A percentile compares a stretch with the other conserved stretches of the same genome.
These are phyloP conservation scores for Leccinum fuscescens DNA, from an alignment of 1,284 basidiomycete genomes.

Conservation along the genomic window DNA sequence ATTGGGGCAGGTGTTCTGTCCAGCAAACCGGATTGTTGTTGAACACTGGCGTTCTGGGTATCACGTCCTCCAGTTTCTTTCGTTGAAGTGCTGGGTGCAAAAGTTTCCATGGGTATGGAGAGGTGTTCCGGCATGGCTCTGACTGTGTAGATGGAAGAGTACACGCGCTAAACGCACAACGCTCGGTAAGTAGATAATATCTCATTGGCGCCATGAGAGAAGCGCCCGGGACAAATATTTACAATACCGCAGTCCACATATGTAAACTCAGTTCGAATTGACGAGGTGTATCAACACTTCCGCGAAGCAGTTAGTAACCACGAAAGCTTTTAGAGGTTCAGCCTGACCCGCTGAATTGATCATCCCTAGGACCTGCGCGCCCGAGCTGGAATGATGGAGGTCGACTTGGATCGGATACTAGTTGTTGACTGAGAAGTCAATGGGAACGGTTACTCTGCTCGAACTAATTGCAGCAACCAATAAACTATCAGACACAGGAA, in stretches of 20 bases:
- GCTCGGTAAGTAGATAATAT: not conserved
- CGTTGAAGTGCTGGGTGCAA: not conserved
- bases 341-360: no score
- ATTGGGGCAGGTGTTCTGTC: constrained; percentile 25
- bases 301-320: not conserved
- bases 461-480: no score
- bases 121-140: constrained; percentile 18
- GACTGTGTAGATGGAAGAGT: not conserved
- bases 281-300: not conserved
- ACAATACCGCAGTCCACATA: not conserved
- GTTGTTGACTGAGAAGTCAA: no score
- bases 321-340: not conserved
- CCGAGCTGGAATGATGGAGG: no score
- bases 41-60: not conserved
- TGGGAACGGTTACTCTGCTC: no score
- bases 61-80: not conserved
- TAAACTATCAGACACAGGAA: no score
- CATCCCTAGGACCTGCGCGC: no score
- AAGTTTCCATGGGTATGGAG: constrained; percentile 20
- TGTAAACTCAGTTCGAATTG: not conserved
- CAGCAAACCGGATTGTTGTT: constrained; percentile 5
- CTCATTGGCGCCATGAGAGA: not conserved
- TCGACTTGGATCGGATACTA: no score
- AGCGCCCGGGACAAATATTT: constrained; percentile 18
- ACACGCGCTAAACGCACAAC: constrained; percentile 5